These are phyloP conservation scores for Myrmaecium sp. DNA, from an alignment of 2,329 filamentous ascomycete genomes.

Conservation along the genomic window DNA sequence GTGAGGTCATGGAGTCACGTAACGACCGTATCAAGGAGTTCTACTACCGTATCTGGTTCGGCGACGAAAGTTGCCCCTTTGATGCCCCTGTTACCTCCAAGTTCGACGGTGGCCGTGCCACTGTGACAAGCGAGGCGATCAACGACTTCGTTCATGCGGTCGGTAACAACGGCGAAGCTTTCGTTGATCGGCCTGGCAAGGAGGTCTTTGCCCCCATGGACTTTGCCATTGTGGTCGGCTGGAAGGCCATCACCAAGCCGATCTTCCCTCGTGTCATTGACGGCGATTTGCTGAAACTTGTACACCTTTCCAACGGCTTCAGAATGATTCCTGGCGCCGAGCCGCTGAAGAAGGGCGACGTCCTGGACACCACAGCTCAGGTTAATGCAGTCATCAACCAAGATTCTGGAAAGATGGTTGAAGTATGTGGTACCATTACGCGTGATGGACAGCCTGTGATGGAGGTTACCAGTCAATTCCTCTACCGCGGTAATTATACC, in stretches of 20 bases:
- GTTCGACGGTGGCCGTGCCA: slow-evolving; percentile 78
- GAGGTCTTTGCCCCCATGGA: slow-evolving; percentile 95
- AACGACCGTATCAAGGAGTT: slow-evolving; percentile 99
- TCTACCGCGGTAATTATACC: slow-evolving; percentile 83
- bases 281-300: slow-evolving; percentile 85
- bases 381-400: slow-evolving; percentile 98
- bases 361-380: slow-evolving; percentile 80
- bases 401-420: slow-evolving; percentile 97
- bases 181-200: slow-evolving; percentile 90
- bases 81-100: slow-evolving; percentile 69
- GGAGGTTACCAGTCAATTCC: slow-evolving; percentile 96
- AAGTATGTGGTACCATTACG: slow-evolving; percentile 93
- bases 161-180: slow-evolving; percentile 92
- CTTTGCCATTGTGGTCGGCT: slow-evolving; percentile 93
- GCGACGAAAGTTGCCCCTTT: slow-evolving; percentile 66
- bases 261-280: slow-evolving; percentile 97
- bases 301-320: slow-evolving; percentile 94
- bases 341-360: slow-evolving; percentile 87
- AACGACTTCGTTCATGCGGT: slow-evolving; percentile 99
- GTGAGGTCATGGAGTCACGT: slow-evolving; percentile 86
- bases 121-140: slow-evolving; percentile 80
- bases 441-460: slow-evolving; percentile 75
- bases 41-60: slow-evolving; percentile 97
- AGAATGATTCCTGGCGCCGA: slow-evolving; percentile 94
- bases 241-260: slow-evolving; percentile 98